These are phyloP conservation scores for Collybia nuda DNA, from an alignment of 768 basidiomycete genomes.

Conservation along the genomic window DNA sequence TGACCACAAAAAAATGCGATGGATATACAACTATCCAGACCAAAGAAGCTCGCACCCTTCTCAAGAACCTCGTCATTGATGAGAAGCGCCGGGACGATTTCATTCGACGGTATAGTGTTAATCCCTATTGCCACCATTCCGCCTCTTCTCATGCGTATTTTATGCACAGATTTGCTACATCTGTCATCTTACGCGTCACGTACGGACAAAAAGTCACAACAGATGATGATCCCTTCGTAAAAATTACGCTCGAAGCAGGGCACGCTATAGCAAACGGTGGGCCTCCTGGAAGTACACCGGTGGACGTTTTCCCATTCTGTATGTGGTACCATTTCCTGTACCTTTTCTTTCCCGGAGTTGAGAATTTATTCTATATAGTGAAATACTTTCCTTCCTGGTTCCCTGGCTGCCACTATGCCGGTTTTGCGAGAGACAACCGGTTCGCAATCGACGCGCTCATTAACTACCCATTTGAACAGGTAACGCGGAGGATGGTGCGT, in stretches of 20 bases:
- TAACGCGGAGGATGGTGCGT: no score
- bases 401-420: constrained; percentile 11
- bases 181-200: constrained; percentile 13
- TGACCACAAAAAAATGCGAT: constrained; percentile 1
- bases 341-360: no score
- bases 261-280: constrained; percentile 3
- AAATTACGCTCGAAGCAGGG: constrained; percentile 4
- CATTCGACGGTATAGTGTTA: constrained; percentile 27
- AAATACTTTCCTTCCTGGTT: constrained; percentile 14
- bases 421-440: constrained; percentile 6
- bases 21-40: constrained; percentile 7
- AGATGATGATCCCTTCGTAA: constrained; percentile 13
- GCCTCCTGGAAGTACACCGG: constrained; percentile 10
- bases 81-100: constrained; percentile 21
- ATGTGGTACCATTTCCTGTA: constrained; percentile 3
- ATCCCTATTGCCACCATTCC: no score
- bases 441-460: background rate
- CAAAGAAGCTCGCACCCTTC: constrained; percentile 26
- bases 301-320: constrained; percentile 17
- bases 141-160: background rate
- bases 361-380: constrained; percentile 1
- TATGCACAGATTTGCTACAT: constrained; percentile 12
- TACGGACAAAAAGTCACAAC: constrained; percentile 14
- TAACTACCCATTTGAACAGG: background rate
- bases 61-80: constrained; percentile 22